Percentiles rank a stretch among this genome's conserved stretches.
phyloP scores from a whole-genome alignment of 768 basidiomycete genomes.

The Pilatotrama ljubarskyi region DNA sequence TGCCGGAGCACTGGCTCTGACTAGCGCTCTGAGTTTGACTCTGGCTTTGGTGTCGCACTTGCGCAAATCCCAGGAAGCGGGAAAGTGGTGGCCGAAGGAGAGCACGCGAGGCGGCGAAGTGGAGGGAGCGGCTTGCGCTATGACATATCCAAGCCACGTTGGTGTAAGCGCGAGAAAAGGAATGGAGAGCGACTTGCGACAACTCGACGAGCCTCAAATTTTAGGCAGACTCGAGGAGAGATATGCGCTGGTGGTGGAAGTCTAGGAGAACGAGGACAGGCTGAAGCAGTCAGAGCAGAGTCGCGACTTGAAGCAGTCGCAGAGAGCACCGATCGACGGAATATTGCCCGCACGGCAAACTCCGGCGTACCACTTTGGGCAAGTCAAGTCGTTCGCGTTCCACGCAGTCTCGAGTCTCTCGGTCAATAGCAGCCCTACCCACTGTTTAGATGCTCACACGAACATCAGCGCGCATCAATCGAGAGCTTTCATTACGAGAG shows the following conservation, averaged over 20 bases:
- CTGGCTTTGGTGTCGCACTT: too few species aligned
- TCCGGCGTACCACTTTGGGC: background rate
- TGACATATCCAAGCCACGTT: conserved; percentile 19
- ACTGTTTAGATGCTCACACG: background rate
- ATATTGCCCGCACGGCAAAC: conserved; percentile 3
- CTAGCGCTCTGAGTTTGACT: too few species aligned
- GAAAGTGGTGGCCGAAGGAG: background rate
- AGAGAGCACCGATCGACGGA: background rate
- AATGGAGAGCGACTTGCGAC: background rate
- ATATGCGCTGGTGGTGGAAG: too few species aligned
- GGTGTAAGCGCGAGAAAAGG: background rate
- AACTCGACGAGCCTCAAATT: background rate
- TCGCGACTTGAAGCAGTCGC: background rate
- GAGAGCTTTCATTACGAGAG: background rate
- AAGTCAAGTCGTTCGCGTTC: background rate
- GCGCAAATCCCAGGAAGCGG: background rate
- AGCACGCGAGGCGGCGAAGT: background rate
- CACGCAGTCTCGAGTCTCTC: background rate
- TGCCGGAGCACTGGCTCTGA: background rate
- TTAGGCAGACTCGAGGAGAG: background rate
- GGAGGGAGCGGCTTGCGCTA: conserved; percentile 2
- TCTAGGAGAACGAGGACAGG: too few species aligned
- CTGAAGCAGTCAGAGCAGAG: too few species aligned
- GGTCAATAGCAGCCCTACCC: too few species aligned
- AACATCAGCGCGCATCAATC: background rate